Evolutionary conservation across 106 monocot genomes (phyloP), one percentile per base, ranked within the genome.

Genomic region (Phalaenopsis aphrodite): DNA sequence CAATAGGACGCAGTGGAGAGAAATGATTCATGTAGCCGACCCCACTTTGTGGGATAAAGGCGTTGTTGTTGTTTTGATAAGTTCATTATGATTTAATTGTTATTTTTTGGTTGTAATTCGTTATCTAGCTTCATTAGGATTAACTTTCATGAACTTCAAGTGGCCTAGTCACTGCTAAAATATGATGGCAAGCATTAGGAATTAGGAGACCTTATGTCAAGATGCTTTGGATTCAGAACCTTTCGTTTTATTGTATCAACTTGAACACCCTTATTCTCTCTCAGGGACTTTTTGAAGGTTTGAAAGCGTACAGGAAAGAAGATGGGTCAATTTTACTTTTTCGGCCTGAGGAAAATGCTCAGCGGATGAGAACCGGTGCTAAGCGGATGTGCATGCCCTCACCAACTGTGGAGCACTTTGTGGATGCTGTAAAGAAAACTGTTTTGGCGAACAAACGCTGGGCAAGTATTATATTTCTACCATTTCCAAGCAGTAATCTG

Each of bases 381-480:
- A 90, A 94, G 84, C 74, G 97, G 36, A 90, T 94, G 90, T 98
- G 94, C 89, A 98, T 98, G 97, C 94, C 97, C 19, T 52, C 94
- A 64, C 94, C 89, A 80, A 80, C 90, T 71, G 86, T 91, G 49
- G 86, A 98, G 36, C 97, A 98, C 61, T 98, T 98, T 81, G 81
- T 93, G 72, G 82, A 95, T 84, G 97, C 97, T 65, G 94, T 98
- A 69, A 94, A 90, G 73, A 41, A 56, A 49, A 94, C 88, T 83
- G 92, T 98, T 78, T 78, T 92, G 76, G 92, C 90, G 81, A 98
- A 98, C 78, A 90, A 85, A 42, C 94, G 86, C n/a, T 97, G 96
- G 96, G 96, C 93, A n/a, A 19, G 15, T 5, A 23, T 49, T 49
- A 47, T 49, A 14, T 1, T 75, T 52, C 21, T 76, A 49, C 24